Conservation (phyloP, 1,284 basidiomycete species). For the Puccinia triticina region DNA sequence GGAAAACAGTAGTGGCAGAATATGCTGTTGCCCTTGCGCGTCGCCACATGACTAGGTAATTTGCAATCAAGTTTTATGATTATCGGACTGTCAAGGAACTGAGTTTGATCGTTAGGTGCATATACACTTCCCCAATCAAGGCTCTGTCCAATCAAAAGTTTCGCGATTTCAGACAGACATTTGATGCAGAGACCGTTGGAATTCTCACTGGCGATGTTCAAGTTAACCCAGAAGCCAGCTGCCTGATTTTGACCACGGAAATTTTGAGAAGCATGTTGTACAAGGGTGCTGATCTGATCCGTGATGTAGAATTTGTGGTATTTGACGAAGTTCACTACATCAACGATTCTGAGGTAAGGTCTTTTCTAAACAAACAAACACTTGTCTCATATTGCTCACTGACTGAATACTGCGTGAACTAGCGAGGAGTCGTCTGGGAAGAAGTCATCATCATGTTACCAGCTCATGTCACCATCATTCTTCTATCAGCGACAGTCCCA, state of each 20-base stretch:
- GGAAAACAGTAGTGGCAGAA: constrained; percentile 98
- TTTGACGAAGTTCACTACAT: constrained; percentile 99
- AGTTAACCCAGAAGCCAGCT: constrained; percentile 97
- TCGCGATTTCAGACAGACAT: constrained; percentile 96
- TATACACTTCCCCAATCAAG: constrained; percentile 99
- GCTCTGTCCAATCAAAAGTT: constrained; percentile 99
- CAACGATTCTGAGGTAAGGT: constrained; percentile 89
- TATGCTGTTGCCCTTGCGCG: constrained; percentile 95
- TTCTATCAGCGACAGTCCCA: constrained; percentile 95
- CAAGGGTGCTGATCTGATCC: constrained; percentile 95
- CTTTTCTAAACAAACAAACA: neutral
- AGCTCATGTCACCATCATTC: constrained; percentile 93
- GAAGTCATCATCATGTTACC: constrained; percentile 99
- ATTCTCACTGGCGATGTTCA: constrained; percentile 99
- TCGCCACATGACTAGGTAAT: constrained; percentile 95
- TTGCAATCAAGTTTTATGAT: neutral
- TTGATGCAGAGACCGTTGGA: constrained; percentile 86
- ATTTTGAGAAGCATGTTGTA: constrained; percentile 98
- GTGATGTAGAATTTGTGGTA: constrained; percentile 98
- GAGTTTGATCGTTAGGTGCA: constrained; percentile 68
- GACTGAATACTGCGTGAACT: constrained; percentile 45
- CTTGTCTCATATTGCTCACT: neutral
- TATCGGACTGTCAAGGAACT: neutral
- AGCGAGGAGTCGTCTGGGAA: constrained; percentile 99
- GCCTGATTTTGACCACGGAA: constrained; percentile 88